phyloP scores from a whole-genome alignment of 495 filamentous ascomycete genomes.

The Podospora anserina region DNA sequence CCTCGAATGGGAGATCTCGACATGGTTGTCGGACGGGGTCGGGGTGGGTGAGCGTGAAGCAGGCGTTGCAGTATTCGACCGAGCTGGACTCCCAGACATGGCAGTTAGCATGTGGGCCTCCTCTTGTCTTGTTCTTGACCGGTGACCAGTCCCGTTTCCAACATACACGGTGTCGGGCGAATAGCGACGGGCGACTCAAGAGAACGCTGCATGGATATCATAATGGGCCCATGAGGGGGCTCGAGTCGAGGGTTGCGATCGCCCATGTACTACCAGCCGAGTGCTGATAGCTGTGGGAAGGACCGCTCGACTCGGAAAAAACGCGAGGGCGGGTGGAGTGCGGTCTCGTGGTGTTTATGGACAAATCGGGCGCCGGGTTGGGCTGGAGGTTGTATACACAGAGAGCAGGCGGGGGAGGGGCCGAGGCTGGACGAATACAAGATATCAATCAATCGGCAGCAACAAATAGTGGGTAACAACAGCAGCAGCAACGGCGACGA shows the following conservation, averaged over 20 bases:
- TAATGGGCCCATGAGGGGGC: conserved; percentile 44
- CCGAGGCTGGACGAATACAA: conserved; percentile 11
- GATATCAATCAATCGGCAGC: background rate
- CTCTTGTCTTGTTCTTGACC: conserved; percentile 4
- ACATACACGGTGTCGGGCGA: conserved; percentile 52
- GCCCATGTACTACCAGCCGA: conserved; percentile 30
- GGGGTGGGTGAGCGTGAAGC: conserved; percentile 44
- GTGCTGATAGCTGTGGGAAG: conserved; percentile 18
- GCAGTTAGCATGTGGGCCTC: conserved; percentile 37
- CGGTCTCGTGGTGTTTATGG: background rate
- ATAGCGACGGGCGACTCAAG: conserved; percentile 52
- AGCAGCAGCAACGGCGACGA: background rate
- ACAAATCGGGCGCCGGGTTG: conserved; percentile 1
- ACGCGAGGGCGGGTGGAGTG: background rate
- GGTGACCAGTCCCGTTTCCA: conserved; percentile 17
- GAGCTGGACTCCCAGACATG: conserved; percentile 24
- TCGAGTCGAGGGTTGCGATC: conserved; percentile 28
- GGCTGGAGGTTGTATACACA: background rate
- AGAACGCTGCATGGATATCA: conserved; percentile 56
- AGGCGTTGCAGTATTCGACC: conserved; percentile 32
- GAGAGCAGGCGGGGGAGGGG: background rate
- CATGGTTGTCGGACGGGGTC: conserved; percentile 43
- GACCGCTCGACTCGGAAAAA: conserved; percentile 12
- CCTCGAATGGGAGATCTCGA: conserved; percentile 40
- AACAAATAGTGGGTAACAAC: background rate